phyloP scores from a whole-genome alignment of 768 basidiomycete genomes.

The Serendipita sp. region DNA sequence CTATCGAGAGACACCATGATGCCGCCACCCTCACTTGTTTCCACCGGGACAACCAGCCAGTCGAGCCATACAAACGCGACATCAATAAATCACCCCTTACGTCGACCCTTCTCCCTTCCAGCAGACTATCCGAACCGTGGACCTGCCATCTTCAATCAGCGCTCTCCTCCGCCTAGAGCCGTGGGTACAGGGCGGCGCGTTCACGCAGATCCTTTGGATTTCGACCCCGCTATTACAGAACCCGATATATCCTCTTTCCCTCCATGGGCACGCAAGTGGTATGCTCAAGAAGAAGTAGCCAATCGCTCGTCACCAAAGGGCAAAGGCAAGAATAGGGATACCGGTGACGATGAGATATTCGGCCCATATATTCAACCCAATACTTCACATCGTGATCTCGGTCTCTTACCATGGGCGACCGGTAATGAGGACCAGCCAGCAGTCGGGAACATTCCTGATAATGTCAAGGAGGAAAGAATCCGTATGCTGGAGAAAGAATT shows the following conservation, averaged over 20 bases:
- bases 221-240: not conserved
- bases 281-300: conserved; percentile 23
- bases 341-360: not conserved
- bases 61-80: conserved; percentile 1
- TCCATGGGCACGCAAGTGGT: conserved; percentile 47
- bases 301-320: conserved; percentile 2
- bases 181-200: not conserved
- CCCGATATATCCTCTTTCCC: conserved; percentile 26
- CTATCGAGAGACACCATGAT: conserved; percentile 12
- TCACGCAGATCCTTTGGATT: not conserved
- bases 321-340: not conserved
- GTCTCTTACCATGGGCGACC: conserved; percentile 9
- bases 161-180: not conserved
- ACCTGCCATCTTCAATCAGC: conserved; percentile 4
- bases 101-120: conserved; percentile 8
- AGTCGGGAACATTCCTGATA: conserved; percentile 12
- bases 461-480: conserved; percentile 50
- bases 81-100: not conserved
- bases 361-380: not conserved
- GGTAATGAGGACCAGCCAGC: not conserved
- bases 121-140: not conserved
- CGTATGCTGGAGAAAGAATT: conserved; percentile 60
- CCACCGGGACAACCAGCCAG: conserved; percentile 24
- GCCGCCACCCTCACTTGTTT: conserved; percentile 25
- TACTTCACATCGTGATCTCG: not conserved